Conservation (phyloP, 805 yeast genomes). For the Wickerhamomyces bovis region DNA sequence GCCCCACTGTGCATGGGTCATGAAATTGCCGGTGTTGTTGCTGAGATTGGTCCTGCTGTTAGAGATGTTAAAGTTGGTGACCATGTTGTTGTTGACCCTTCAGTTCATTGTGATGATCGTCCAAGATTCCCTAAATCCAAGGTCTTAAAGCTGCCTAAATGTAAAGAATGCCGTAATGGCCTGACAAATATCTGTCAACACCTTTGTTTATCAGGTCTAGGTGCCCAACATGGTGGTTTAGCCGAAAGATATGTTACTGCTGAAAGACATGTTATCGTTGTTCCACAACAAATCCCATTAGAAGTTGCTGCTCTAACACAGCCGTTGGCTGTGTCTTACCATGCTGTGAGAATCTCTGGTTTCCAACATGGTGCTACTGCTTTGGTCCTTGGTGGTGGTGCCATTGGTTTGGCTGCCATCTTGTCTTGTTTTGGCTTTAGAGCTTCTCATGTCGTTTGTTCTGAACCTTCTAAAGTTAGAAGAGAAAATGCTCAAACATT, state of each 20-base stretch:
- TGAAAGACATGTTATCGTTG: conserved; percentile 32
- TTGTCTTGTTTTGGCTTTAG: conserved; percentile 44
- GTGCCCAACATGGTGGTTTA: conserved; percentile 51
- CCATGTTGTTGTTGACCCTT: conserved; percentile 58
- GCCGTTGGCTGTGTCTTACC: conserved; percentile 57
- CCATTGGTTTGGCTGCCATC: conserved; percentile 45
- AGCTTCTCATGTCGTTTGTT: conserved; percentile 38
- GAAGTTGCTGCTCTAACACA: conserved; percentile 49
- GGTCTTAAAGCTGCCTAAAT: conserved; percentile 24
- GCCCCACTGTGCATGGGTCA: conserved; percentile 49
- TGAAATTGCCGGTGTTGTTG: conserved; percentile 43
- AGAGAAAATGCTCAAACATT: conserved; percentile 42
- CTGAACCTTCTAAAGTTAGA: conserved; percentile 45
- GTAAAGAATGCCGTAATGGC: conserved; percentile 46
- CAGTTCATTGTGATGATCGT: conserved; percentile 50
- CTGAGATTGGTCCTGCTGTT: conserved; percentile 41
- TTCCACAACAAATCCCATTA: conserved; percentile 35
- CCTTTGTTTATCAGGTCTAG: conserved; percentile 47
- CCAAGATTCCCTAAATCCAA: conserved; percentile 27
- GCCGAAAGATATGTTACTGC: conserved; percentile 43
- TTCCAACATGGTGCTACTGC: conserved; percentile 40
- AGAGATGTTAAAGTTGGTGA: conserved; percentile 42
- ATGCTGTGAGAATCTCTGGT: conserved; percentile 40
- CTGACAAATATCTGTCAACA: conserved; percentile 46
- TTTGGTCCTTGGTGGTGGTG: conserved; percentile 48